A percentile compares a stretch with the other conserved stretches of the same genome.
Evolutionary conservation across 495 filamentous ascomycete genomes (phyloP).

Genomic region (Aspergillus campestris): DNA sequence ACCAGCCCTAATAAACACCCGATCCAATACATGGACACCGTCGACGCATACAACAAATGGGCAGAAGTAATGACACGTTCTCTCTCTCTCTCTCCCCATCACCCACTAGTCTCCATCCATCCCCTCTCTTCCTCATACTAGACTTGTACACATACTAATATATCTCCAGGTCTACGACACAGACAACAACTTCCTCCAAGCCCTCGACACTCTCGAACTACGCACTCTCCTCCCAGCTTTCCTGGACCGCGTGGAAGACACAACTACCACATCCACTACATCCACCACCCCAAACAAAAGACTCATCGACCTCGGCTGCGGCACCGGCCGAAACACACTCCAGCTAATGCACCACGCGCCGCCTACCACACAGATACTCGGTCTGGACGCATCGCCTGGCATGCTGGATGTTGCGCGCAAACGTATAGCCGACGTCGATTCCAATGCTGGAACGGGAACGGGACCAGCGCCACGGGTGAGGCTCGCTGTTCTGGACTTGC

Average conservation of each 20-base stretch:
- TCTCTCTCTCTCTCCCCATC: background rate
- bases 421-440: background rate
- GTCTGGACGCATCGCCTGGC: conserved; percentile 41
- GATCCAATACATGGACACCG: conserved; percentile 27
- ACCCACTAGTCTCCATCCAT: background rate
- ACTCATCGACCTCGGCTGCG: conserved; percentile 56
- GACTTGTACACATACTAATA: background rate
- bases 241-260: conserved; percentile 23
- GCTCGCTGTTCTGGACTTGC: conserved; percentile 26
- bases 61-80: conserved; percentile 19
- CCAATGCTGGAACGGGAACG: background rate
- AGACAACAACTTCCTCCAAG: conserved; percentile 67
- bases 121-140: background rate
- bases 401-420: conserved; percentile 50
- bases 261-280: conserved; percentile 6
- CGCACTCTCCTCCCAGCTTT: conserved; percentile 45
- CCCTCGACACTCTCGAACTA: conserved; percentile 55
- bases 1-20: conserved; percentile 1
- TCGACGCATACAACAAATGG: conserved; percentile 38
- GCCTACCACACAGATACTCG: conserved; percentile 25
- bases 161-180: conserved; percentile 51
- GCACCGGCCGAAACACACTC: conserved; percentile 60
- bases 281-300: conserved; percentile 15
- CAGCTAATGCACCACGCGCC: conserved; percentile 37
- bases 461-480: conserved; percentile 8